Evolutionary conservation across 2,329 filamentous ascomycete genomes (phyloP).

Genomic region (Verticillium klebahnii): DNA sequence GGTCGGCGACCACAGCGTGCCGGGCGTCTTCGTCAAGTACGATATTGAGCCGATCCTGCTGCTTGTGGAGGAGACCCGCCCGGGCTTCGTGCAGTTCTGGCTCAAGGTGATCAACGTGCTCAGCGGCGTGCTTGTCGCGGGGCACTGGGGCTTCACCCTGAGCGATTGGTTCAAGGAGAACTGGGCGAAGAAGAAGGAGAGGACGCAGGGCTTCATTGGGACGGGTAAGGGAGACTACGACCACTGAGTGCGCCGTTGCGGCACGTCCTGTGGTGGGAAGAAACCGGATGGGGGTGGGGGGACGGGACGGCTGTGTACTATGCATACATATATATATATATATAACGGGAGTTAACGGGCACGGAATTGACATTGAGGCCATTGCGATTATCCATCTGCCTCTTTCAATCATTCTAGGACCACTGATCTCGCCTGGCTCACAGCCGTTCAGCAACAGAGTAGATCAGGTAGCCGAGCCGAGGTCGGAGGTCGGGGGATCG

Average conservation of each 20-base stretch:
- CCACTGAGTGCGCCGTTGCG: neutral
- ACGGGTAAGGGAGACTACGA: constrained; percentile 11
- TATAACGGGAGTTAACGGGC: no score
- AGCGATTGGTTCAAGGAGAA: constrained; percentile 66
- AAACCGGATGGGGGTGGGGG: neutral
- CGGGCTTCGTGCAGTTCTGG: constrained; percentile 67
- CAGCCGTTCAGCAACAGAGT: no score
- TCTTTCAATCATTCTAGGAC: no score
- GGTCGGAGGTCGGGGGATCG: neutral
- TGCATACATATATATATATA: neutral
- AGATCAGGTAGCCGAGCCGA: neutral
- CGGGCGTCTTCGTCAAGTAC: constrained; percentile 97
- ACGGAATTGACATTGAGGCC: no score
- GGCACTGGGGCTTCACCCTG: constrained; percentile 88
- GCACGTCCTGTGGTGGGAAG: neutral
- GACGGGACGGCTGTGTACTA: neutral
- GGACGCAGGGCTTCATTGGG: constrained; percentile 21
- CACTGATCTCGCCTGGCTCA: no score
- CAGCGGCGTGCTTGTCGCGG: constrained; percentile 84
- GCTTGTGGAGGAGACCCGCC: constrained; percentile 76
- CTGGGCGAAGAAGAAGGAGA: constrained; percentile 42
- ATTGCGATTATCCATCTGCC: no score
- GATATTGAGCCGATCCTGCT: constrained; percentile 95
- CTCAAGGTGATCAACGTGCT: constrained; percentile 88
- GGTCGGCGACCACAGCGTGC: constrained; percentile 66